phyloP scores from a whole-genome alignment of 169 alveolate species.

The Ichthyophthirius multifiliis region DNA sequence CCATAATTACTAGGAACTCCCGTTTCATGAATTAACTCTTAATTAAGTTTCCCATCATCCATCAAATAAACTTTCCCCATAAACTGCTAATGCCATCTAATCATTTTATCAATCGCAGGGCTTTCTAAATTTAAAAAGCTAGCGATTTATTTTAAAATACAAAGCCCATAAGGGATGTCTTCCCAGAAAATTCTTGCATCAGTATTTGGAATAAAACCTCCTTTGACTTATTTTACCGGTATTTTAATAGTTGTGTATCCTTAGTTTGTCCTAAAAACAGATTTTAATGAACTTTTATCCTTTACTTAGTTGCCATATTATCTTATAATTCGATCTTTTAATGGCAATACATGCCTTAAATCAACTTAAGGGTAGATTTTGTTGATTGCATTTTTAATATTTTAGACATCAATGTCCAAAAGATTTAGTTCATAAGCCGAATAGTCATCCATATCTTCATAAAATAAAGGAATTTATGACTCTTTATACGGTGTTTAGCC shows the following conservation, averaged over 20 bases:
- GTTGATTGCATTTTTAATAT: constrained; percentile 40
- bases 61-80: constrained; percentile 49
- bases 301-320: constrained; percentile 51
- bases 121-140: constrained; percentile 41
- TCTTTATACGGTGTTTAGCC: constrained; percentile 52
- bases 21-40: constrained; percentile 28
- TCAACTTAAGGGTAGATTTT: constrained; percentile 45
- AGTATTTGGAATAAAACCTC: constrained; percentile 44
- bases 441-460: constrained; percentile 65
- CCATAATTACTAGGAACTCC: constrained; percentile 67
- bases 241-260: constrained; percentile 58
- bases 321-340: constrained; percentile 51
- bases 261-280: constrained; percentile 58
- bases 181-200: constrained; percentile 69
- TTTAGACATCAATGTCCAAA: constrained; percentile 60
- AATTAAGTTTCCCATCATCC: constrained; percentile 15
- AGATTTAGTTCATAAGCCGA: constrained; percentile 50
- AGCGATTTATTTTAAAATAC: constrained; percentile 48
- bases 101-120: constrained; percentile 50
- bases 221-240: constrained; percentile 49
- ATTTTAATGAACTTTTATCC: constrained; percentile 38
- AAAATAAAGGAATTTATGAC: constrained; percentile 51
- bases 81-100: constrained; percentile 54
- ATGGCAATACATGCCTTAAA: constrained; percentile 44
- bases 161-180: constrained; percentile 67